Evolutionary conservation across 305 asterid species (phyloP), one percentile per base, ranked within the genome.

Genomic region (Lippia alba): DNA sequence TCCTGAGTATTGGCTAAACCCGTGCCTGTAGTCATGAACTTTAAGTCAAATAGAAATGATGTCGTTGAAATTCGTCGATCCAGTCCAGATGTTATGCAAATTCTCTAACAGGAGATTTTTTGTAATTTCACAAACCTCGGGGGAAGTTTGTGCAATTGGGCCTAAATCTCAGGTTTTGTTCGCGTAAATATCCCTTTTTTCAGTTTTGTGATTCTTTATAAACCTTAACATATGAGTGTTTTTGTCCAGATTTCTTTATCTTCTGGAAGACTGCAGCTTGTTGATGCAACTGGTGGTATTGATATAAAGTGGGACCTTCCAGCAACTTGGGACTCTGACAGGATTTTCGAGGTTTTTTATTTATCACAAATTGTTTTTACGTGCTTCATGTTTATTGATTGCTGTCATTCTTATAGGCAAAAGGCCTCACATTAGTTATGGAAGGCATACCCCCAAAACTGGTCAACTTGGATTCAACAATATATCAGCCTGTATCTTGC

Each of bases 231-330:
- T 24, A 24, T 3, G n/a, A 34, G 9, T 36, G 41, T 70, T 71
- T 63, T 71, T 72, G 39, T 86, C 67, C 79, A 94, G 99, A 68
- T 86, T 76, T 90, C 96, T 69, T 66, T 53, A 53, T 84, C 89
- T 56, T 88, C 97, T 74, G 97, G 99, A 85, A 82, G 87, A 79
- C 70, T 91, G 81, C 91, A 89, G 80, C 90, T 94, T 77, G 88
- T 80, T 80, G 99, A 94, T 80, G 90, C 97, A 61, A 91, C 98
- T 60, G 97, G 97, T 20, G 73, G 82, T 64, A 75, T 94, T 49
- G 98, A 94, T 77, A 84, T 88, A 66, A 73, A 78, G 77, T 81
- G 83, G 74, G 83, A 81, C 74, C 80, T 79, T 78, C 84, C 97
- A 65, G 74, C 78, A 76, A 80, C 69, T 61, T 86, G 88, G 92